Percentiles rank a stretch among this genome's conserved stretches.
Evolutionary conservation across 1,139 yeast genomes (phyloP).

Genomic region (Diutina catenulata): DNA sequence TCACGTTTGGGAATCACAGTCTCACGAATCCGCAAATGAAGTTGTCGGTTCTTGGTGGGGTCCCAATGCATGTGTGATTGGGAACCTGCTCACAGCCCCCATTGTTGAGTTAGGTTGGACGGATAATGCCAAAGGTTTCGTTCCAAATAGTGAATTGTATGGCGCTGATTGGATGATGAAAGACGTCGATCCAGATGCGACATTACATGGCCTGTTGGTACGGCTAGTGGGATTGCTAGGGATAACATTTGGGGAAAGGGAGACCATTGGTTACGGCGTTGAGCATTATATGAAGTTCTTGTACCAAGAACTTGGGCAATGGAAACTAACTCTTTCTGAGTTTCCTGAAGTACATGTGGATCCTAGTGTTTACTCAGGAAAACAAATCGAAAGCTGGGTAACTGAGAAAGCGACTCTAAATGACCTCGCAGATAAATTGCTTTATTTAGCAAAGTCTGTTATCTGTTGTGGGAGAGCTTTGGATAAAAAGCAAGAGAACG

Average conservation of each 20-base stretch:
- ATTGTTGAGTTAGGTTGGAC: slow-evolving; percentile 13
- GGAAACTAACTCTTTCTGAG: no score
- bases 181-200: slow-evolving; percentile 17
- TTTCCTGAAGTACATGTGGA: no score
- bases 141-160: slow-evolving; percentile 28
- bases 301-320: no score
- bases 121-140: slow-evolving; percentile 19
- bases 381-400: no score
- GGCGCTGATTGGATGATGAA: slow-evolving; percentile 23
- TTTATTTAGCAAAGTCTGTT: no score
- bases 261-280: slow-evolving; percentile 19
- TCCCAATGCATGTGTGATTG: slow-evolving; percentile 24
- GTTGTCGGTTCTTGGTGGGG: slow-evolving; percentile 17
- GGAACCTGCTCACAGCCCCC: slow-evolving; percentile 23
- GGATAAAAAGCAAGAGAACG: slow-evolving; percentile 14
- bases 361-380: no score
- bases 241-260: slow-evolving; percentile 30
- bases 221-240: slow-evolving; percentile 26
- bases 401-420: no score
- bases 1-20: slow-evolving; percentile 26
- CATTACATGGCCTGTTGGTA: slow-evolving; percentile 27
- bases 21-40: slow-evolving; percentile 21
- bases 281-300: slow-evolving; percentile 1
- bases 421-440: no score
- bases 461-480: no score